Evolutionary conservation across 345 rosid species (phyloP), one percentile per base, ranked within the genome.

Genomic region (Passiflora organensis): DNA sequence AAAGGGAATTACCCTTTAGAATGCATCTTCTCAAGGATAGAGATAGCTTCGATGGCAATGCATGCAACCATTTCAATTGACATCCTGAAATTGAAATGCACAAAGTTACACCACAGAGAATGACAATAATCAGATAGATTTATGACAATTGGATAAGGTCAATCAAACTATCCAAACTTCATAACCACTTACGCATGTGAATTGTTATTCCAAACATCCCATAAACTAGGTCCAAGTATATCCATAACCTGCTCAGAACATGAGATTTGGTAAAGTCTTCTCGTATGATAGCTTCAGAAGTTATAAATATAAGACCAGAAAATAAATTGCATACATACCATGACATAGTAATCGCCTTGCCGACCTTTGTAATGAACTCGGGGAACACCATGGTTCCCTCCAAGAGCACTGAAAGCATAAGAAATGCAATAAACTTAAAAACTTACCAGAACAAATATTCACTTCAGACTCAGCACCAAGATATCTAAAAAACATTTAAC

Each of bases 1-100:
- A 24, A n/a, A 47, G 64, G 17, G 19, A 24, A 46, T 64, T 56
- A 90, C 97, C 97, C 97, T 67, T 70, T 85, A 16, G 89, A 82
- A 64, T 90, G 95, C 76, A 90, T 80, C 74, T 87, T 90, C 68
- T 90, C 97, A 8, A 90, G 72, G 53, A 87, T 90, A 50, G 97
- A 90, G 60, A 90, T 82, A 28, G 90, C 88, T 73, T 90, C 95
- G 13, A 86, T 83, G 10, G 97, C 95, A 72, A 90, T 84, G 69
- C 95, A 87, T 15, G 97, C 94, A 43, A 90, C 94, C 93, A 82
- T 85, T 62, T 81, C 94, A 24, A 79, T 69, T 23, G 94, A 81
- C 89, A 87, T 77, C 80, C 96, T 90, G 80, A 20, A 56, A 62
- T 25, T 32, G 39, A 13, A 45, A 64, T n/a, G n/a, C n/a, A n/a